Evolutionary conservation across 108 stramenopile species (phyloP), one percentile per base, ranked within the genome.

Genomic region (Cyclotella choctawhatcheeana): DNA sequence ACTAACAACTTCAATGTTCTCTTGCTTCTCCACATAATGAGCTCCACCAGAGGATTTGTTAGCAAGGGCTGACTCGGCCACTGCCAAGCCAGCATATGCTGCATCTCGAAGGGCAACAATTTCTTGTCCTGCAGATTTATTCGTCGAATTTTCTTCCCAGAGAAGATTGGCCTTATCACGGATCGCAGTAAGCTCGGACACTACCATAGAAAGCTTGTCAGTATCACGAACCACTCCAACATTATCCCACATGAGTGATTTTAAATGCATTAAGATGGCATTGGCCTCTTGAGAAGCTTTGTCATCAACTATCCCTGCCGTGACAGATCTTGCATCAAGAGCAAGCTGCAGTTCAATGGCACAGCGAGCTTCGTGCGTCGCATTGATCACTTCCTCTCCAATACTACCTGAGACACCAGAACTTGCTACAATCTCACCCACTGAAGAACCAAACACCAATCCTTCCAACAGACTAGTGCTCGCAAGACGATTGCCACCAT

Each of bases 401-500:
- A 20, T 67, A 25, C 21, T 22, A 59, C 43, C 62, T 44, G 74
- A 84, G 40, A 81, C 73, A 31, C 27, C 64, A 27, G 69, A 62
- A 32, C 82, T 76, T 16, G 83, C 92, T 5, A 92, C 83, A 69
- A 77, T 71, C 68, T 96, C 97, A 2, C 90, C 96, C 17, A 95
- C 89, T n/a, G 90, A 76, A 31, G 87, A 82, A 55, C 97, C 97
- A 85, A 88, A 97, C 7, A 97, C 97, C 37, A 97, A 82, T 18
- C 96, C 97, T 84, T 97, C 97, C 60, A 97, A 85, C 27, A 97
- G 64, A 37, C 92, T 94, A n/a, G 97, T 97, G 31, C 90, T 91
- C 13, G 97, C 97, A 43, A 97, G 79, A 22, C 97, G 83, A 76
- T 97, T 97, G 7, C 94, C 97, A 17, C 97, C 97, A 68, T 97